A percentile compares a stretch with the other conserved stretches of the same genome.
phyloP scores from a whole-genome alignment of 1,284 basidiomycete species.

The Ceratobasidium sp. region DNA sequence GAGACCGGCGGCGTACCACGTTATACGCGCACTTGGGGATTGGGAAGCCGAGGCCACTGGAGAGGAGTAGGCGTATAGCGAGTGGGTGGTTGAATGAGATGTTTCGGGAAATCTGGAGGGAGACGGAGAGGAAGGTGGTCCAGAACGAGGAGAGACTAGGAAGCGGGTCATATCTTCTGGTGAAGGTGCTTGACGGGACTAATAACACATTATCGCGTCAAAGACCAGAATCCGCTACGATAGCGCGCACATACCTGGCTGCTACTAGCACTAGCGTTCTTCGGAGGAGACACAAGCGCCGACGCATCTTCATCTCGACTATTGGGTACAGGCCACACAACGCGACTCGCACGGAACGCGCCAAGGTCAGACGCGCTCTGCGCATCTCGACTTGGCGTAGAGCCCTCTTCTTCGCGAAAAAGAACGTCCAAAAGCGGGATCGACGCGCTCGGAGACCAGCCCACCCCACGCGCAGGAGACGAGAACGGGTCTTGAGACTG shows the following conservation, averaged over 20 bases:
- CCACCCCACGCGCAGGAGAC: slow-evolving; percentile 22
- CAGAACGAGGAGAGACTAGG: neutral
- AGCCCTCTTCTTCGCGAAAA: neutral
- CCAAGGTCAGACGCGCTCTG: neutral
- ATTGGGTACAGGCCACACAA: neutral
- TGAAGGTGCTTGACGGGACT: neutral
- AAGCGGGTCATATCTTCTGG: neutral
- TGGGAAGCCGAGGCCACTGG: neutral
- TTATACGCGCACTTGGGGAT: neutral
- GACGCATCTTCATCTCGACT: neutral
- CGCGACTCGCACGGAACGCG: slow-evolving; percentile 2
- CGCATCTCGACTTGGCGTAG: neutral
- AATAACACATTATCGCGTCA: neutral
- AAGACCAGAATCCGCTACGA: neutral
- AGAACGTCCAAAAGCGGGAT: neutral
- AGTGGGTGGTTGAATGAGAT: no score
- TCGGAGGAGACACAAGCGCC: neutral
- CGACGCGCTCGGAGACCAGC: slow-evolving; percentile 13
- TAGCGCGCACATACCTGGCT: neutral
- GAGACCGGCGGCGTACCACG: neutral
- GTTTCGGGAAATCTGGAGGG: neutral
- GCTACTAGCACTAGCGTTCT: neutral
- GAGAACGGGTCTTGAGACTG: slow-evolving; percentile 6
- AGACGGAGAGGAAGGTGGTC: neutral
- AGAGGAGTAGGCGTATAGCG: no score